These are phyloP conservation scores for Plectosphaerella plurivora DNA, from an alignment of 2,329 filamentous ascomycete genomes.

Conservation along the genomic window DNA sequence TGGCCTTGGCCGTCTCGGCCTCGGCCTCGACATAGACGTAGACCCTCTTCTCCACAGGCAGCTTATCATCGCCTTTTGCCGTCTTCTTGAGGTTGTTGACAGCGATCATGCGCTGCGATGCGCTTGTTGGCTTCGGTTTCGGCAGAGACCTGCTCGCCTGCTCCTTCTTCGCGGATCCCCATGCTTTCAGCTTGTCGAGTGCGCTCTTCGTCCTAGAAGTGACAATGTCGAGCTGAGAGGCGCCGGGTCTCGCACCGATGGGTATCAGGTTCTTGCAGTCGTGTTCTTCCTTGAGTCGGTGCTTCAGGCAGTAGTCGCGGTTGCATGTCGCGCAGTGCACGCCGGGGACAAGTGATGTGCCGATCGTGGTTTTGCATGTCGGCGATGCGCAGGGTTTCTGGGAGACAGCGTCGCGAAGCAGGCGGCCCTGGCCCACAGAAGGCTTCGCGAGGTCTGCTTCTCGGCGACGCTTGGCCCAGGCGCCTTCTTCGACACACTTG, in stretches of 20 bases:
- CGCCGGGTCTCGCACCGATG: slow-evolving; percentile 41
- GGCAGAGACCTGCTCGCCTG: slow-evolving; percentile 55
- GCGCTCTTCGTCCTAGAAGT: slow-evolving; percentile 69
- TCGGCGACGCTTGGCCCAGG: slow-evolving; percentile 56
- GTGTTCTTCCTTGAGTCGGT: slow-evolving; percentile 75
- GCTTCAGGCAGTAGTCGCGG: slow-evolving; percentile 72
- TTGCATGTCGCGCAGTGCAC: slow-evolving; percentile 71
- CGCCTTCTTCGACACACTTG: slow-evolving; percentile 56
- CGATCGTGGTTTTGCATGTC: slow-evolving; percentile 65
- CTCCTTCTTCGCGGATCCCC: slow-evolving; percentile 72
- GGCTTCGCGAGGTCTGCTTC: slow-evolving; percentile 48
- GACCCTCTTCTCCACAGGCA: slow-evolving; percentile 77
- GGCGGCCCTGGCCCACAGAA: slow-evolving; percentile 49
- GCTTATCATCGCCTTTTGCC: slow-evolving; percentile 84
- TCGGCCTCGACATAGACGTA: slow-evolving; percentile 90
- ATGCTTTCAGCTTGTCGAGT: slow-evolving; percentile 71
- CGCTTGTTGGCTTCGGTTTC: slow-evolving; percentile 58
- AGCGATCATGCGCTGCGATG: slow-evolving; percentile 62
- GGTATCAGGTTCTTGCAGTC: slow-evolving; percentile 73
- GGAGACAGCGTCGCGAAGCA: slow-evolving; percentile 47
- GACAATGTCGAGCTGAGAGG: slow-evolving; percentile 37
- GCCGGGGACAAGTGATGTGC: slow-evolving; percentile 62
- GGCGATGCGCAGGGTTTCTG: slow-evolving; percentile 66
- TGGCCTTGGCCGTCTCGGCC: slow-evolving; percentile 76
- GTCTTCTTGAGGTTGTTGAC: slow-evolving; percentile 77